Evolutionary conservation across 164 flowering plant species (phyloP), one percentile per base, ranked within the genome.

Genomic region (Cinnamomum chago): DNA sequence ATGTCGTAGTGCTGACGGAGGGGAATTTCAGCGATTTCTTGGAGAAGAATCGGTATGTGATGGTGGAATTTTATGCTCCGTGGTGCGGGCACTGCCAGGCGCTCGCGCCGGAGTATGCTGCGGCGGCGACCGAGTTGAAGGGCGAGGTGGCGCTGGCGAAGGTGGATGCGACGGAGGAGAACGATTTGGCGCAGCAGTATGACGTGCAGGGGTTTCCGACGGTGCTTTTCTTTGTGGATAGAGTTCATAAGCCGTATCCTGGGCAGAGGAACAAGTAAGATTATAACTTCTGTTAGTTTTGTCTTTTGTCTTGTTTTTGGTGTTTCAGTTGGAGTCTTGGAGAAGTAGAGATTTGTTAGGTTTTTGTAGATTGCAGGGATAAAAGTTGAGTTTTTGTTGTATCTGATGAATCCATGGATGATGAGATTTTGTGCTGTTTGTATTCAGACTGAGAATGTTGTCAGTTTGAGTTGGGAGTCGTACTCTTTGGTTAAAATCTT

Each of bases 81-180:
- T 95, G 98, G 98, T 95, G 97, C 67, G 97, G 94, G 1, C 97
- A 95, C 68, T 95, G 97, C 82, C 87, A 93, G 84, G 79, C 89
- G 2, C 77, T 95, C 68, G 90, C 97, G 62, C 98, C 98, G 51
- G 97, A 89, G 81, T 95, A 90, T 67, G 97, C 97, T 1, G 94
- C 92, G 1, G 98, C 97, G 0, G 98, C 98, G 12, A 89, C 97
- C 55, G 97, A 87, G 85, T 77, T 95, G 79, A 93, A 88, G 80
- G 88, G 72, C 20, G 89, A 87, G 73, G 85, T 87, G 75, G 84
- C 75, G 65, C 83, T 95, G 24, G 98, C 93, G 0, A 95, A 95
- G 81, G 92, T 95, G 27, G 98, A 95, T 67, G 97, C 93, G 0
- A 84, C 90, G 2, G 90, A 86, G 85, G 95, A 89, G 89, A 87